Base-by-base conservation (phyloP, 2,329 filamentous ascomycete genomes). In the Hypoxylon sp. region DNA sequence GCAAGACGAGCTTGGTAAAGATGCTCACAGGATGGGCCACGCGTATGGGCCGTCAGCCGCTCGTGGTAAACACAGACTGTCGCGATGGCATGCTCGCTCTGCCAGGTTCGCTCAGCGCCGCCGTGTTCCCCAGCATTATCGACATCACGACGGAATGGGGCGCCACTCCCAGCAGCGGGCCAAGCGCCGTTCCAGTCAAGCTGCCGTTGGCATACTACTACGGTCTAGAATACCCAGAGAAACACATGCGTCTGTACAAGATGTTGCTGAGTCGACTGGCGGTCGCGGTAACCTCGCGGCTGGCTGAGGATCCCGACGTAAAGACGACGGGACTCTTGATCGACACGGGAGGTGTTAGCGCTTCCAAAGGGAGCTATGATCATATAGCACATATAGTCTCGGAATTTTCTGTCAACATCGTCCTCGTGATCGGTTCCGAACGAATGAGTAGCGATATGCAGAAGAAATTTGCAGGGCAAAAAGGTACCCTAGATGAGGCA, bases 171-270 rank as follows among this genome's bases (percentile, higher is more conserved):
- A 96, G 93, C 68, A 96, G 90, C 64, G 95, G 94, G 0, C 93
- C 95, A 0, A 95, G 89, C 66, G 85, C 88, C 0, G 87, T 96
- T 15, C 93, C 94, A 0, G 91, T 97, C 48, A 98, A 97, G 79
- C 81, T 97, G 67, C 95, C 95, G 4, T 78, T 99, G 50, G 92
- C 94, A 23, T 96, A 97, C 72, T 91, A 92, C 74, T 96, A 91
- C 73, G 94, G 95, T 13, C 80, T 89, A 62, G 81, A 85, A 48
- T 86, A 81, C 60, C 84, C 91, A 0, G 88, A 92, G 66, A 89
- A 92, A 46, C 89, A 92, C 59, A 81, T 84, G 0, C 83, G 80
- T 27, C 77, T 94, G 38, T 98, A 90, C 77, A 89, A 86, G 69
- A 83, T 88, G 10, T 77, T 97, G 59, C 79, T 91, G 20, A 90